Base-by-base conservation (phyloP, 2,329 filamentous ascomycete genomes). In the Calonectria multiphialidica region DNA sequence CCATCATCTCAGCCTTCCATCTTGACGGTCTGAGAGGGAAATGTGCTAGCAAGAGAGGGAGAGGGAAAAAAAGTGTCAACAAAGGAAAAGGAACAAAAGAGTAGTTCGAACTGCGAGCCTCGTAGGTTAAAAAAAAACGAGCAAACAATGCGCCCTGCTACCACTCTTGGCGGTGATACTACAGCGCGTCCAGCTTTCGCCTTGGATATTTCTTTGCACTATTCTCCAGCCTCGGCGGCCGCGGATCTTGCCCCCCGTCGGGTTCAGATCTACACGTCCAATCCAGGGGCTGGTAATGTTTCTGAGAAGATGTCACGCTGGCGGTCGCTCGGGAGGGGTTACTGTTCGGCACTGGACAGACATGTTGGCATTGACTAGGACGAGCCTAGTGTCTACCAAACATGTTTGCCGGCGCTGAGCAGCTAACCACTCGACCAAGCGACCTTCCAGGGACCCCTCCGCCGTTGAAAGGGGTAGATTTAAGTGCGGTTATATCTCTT, bases 201-300 rank as follows among this genome's bases (percentile, higher is more conserved):
- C 16, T 76, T 65, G 67, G 75, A 71, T 77, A 78, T 72, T 81
- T 78, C n/a, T 81, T 80, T 80, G 78, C 78, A 62, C 73, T 63
- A 25, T 35, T 57, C 25, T 64, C 62, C 75, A 69, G 49, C 76
- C 79, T 80, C 78, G 77, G 72, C 65, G 40, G 59, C 61, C 21
- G 21, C 47, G 64, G 25, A 68, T 25, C 30, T 28, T 45, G 28
- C 53, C 47, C 49, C 57, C 63, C 45, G 30, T 40, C 23, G 35
- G 16, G n/a, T 16, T 23, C 16, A 37, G 47, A 66, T 35, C 45
- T 30, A 45, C n/a, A 28, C 45, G 10, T 23, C 23, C 30, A 37
- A 30, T 73, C 72, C 72, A 78, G 77, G 78, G 77, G 75, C 53
- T 66, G 70, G 74, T 62, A 67, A 67, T 67, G 78, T 77, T 18